Evolutionary conservation across 148 eudicot species (phyloP).

Genomic region (Rhododendron mucronatum): DNA sequence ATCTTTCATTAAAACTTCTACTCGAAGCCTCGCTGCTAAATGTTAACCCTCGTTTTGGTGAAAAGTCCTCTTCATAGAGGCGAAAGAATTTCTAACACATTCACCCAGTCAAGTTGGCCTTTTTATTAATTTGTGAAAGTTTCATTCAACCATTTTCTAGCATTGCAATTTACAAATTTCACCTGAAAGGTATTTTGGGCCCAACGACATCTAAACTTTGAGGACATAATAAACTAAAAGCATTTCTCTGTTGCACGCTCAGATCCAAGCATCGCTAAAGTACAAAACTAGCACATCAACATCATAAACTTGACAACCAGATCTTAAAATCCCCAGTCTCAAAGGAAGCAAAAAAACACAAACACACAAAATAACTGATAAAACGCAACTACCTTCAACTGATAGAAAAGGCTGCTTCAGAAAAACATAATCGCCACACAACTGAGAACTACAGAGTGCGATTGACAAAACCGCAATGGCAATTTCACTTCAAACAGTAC

Average conservation of each 20-base stretch:
- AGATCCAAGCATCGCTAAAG: background rate
- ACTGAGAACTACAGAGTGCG: background rate
- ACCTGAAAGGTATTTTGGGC: background rate
- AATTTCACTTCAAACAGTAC: background rate
- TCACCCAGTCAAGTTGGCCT: background rate
- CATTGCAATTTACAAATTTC: background rate
- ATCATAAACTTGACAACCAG: background rate
- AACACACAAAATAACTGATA: background rate
- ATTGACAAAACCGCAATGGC: slow-evolving; percentile 2
- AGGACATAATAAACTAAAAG: background rate
- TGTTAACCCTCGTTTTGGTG: background rate
- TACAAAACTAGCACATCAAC: background rate
- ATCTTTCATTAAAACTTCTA: background rate
- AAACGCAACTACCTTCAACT: background rate
- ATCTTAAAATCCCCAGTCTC: slow-evolving; percentile 7
- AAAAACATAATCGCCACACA: background rate
- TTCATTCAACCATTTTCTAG: background rate
- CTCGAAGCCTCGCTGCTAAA: background rate
- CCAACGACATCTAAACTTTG: background rate
- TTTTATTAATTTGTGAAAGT: background rate
- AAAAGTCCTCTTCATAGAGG: background rate
- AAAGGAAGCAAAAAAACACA: background rate
- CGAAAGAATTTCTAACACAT: background rate
- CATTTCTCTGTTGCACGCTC: background rate
- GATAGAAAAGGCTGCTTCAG: background rate